These are phyloP conservation scores for Helotiales sp. DNA, from an alignment of 2,329 filamentous ascomycete genomes.

Conservation along the genomic window DNA sequence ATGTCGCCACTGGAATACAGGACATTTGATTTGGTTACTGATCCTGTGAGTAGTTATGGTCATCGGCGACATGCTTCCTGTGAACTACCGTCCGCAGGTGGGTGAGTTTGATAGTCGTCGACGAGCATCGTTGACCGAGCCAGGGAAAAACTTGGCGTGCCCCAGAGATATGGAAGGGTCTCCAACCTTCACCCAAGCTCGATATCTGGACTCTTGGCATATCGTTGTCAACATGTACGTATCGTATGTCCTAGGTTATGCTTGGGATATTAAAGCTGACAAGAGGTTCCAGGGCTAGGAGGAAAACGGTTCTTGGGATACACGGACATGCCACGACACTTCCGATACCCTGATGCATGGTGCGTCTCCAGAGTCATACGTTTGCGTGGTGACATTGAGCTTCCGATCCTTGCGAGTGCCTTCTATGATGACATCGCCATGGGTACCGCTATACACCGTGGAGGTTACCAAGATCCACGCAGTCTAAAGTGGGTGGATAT, in stretches of 20 bases:
- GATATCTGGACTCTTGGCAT: background rate
- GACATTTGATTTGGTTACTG: too few relatives aligned
- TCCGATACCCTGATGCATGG: too few relatives aligned
- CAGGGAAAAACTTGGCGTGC: background rate
- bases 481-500: too few relatives aligned
- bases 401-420: too few relatives aligned
- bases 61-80: too few relatives aligned
- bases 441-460: background rate
- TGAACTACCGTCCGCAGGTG: background rate
- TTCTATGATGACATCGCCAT: background rate
- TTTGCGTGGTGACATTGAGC: background rate
- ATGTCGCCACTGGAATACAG: too few relatives aligned
- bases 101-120: background rate
- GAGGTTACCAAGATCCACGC: too few relatives aligned
- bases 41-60: too few relatives aligned
- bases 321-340: too few relatives aligned
- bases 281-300: background rate
- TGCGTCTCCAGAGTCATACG: background rate
- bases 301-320: background rate
- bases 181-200: background rate
- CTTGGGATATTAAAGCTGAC: too few relatives aligned
- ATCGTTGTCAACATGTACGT: background rate
- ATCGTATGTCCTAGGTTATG: too few relatives aligned
- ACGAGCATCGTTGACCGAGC: background rate
- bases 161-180: background rate